Evolutionary conservation across 2,329 filamentous ascomycete species (phyloP).

Genomic region (Pseudocercospora pini-densiflorae): DNA sequence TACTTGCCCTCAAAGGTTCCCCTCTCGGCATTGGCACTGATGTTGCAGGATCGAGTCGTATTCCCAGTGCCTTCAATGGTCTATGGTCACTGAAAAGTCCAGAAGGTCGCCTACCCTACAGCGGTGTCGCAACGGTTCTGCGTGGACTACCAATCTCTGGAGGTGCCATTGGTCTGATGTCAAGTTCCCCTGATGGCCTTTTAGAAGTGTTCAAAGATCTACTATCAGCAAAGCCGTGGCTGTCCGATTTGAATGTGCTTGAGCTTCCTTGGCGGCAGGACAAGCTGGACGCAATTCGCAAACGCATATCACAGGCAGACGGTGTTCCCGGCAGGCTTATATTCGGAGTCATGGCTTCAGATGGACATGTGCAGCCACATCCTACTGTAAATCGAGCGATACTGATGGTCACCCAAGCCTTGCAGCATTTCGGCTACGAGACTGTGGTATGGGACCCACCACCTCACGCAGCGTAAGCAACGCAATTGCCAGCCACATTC

Average conservation of each 20-base stretch:
- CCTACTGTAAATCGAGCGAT: conserved; percentile 20
- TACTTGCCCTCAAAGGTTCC: conserved; percentile 27
- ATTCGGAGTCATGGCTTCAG: conserved; percentile 25
- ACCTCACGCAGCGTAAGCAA: conserved; percentile 16
- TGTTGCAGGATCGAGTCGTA: conserved; percentile 27
- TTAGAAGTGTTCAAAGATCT: conserved; percentile 18
- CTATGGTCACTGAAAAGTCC: conserved; percentile 25
- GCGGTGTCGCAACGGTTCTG: conserved; percentile 25
- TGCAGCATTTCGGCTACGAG: conserved; percentile 24
- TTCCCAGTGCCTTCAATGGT: conserved; percentile 27
- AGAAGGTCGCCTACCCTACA: conserved; percentile 16
- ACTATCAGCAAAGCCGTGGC: conserved; percentile 21
- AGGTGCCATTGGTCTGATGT: conserved; percentile 27
- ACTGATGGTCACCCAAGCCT: conserved; percentile 15
- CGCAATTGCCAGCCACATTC: background rate
- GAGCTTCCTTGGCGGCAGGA: conserved; percentile 30
- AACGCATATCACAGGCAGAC: conserved; percentile 8
- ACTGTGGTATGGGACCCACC: conserved; percentile 29
- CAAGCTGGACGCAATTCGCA: conserved; percentile 15
- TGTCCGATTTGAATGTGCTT: conserved; percentile 13
- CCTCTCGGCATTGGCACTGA: conserved; percentile 30
- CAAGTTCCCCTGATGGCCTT: conserved; percentile 11
- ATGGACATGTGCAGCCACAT: conserved; percentile 24
- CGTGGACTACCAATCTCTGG: conserved; percentile 25
- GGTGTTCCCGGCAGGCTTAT: conserved; percentile 23